A percentile compares a stretch with the other conserved stretches of the same genome.
These are phyloP conservation scores for Scleromitrula shiraiana DNA, from an alignment of 2,329 filamentous ascomycete species.

Conservation along the genomic window DNA sequence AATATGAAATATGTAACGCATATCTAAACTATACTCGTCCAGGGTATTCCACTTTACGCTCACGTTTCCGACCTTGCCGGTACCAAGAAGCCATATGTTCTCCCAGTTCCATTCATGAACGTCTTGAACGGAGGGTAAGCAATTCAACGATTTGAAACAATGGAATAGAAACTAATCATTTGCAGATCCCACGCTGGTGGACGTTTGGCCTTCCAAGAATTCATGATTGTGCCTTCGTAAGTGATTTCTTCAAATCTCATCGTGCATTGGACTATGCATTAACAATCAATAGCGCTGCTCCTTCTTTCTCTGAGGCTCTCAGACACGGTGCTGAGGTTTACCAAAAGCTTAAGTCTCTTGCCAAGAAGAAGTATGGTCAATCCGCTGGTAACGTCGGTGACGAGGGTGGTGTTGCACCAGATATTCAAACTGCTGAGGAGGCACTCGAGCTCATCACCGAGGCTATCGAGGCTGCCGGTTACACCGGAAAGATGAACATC, in stretches of 20 bases:
- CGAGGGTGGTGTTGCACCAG: slow-evolving; percentile 97
- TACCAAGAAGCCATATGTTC: slow-evolving; percentile 86
- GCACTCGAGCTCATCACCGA: slow-evolving; percentile 93
- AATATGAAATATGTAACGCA: background rate
- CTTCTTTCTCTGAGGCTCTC: slow-evolving; percentile 90
- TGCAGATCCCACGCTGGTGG: slow-evolving; percentile 89
- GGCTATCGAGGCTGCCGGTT: slow-evolving; percentile 89
- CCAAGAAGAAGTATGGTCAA: slow-evolving; percentile 99
- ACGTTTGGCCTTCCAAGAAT: slow-evolving; percentile 89
- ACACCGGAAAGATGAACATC: slow-evolving; percentile 94
- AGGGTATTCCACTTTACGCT: slow-evolving; percentile 76
- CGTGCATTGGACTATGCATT: slow-evolving; percentile 7
- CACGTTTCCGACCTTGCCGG: slow-evolving; percentile 82
- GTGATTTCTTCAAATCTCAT: slow-evolving; percentile 26
- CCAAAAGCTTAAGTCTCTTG: slow-evolving; percentile 91
- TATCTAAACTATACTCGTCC: slow-evolving; percentile 5
- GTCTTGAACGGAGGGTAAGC: slow-evolving; percentile 65
- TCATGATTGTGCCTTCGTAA: slow-evolving; percentile 85
- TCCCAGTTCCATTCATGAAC: slow-evolving; percentile 90
- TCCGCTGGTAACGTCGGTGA: slow-evolving; percentile 98
- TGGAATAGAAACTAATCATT: slow-evolving; percentile 14
- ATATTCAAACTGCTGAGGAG: slow-evolving; percentile 96
- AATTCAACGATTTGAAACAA: background rate
- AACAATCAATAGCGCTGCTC: slow-evolving; percentile 52
- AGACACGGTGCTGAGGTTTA: slow-evolving; percentile 96